Evolutionary conservation across 2,329 filamentous ascomycete species (phyloP).

Genomic region (Ophiostoma sp.): DNA sequence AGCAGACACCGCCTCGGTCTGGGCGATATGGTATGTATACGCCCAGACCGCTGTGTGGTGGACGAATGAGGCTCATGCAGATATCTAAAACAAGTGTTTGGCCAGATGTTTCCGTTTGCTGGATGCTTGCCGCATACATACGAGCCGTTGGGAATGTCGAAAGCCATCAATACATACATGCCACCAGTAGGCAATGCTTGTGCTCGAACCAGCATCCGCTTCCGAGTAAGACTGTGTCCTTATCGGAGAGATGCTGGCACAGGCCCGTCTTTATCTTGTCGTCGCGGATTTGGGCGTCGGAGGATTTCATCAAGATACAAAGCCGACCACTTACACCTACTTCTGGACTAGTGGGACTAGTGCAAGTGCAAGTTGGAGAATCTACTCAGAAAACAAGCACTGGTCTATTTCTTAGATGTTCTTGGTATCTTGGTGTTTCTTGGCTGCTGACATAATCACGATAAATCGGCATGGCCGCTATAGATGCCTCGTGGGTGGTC

Average conservation of each 20-base stretch:
- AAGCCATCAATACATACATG: too few species aligned
- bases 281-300: too few species aligned
- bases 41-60: not conserved
- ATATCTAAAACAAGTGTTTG: not conserved
- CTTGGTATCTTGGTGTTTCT: not conserved
- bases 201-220: too few species aligned
- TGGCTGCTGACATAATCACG: not conserved
- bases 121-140: too few species aligned
- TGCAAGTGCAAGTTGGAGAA: not conserved
- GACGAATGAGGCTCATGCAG: not conserved
- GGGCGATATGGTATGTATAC: too few species aligned
- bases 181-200: too few species aligned
- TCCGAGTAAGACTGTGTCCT: too few species aligned
- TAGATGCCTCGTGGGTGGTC: not conserved
- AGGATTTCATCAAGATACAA: not conserved
- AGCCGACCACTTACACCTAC: not conserved
- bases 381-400: not conserved
- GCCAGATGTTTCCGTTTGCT: not conserved
- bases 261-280: too few species aligned
- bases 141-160: too few species aligned
- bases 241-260: too few species aligned
- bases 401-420: not conserved
- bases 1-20: too few species aligned
- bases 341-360: slow-evolving; percentile 1
- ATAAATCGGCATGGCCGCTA: not conserved